Evolutionary conservation across 768 basidiomycete genomes (phyloP), one percentile per base, ranked within the genome.

Genomic region (Boletus patriciae): DNA sequence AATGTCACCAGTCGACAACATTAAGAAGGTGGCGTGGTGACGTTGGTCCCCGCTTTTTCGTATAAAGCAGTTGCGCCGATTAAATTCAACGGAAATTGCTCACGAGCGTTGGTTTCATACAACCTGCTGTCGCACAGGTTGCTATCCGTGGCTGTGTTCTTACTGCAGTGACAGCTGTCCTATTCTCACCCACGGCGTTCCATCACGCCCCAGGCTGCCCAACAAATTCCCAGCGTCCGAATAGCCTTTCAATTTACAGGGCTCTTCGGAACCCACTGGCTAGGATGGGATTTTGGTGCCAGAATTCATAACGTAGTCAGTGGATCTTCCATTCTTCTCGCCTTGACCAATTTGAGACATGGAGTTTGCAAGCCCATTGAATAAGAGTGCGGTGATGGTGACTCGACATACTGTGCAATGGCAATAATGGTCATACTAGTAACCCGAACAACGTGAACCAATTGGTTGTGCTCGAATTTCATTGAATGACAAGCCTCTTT

Each of bases 41-140:
- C 55, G 51, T 62, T 55, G 41, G 36, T 37, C 31, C 49, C 41
- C 41, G 43, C 46, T 36, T 50, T 58, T 53, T 40, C 47, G 36
- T 57, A 51, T 57, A 57, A 52, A 42, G 25, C 50, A 41, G 33
- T 61, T 61, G 56, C 67, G 64, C 62, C 65, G 65, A 61, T 58
- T 55, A 48, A 59, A 62, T 64, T 40, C 44, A 25, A 55, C 66
- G 68, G 68, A 68, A 60, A 68, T 68, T 67, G 61, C 55, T 54
- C 50, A 33, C 40, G 31, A 52, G 13, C 48, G 25, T 34, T 60
- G 54, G 59, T 49, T 68, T 58, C 59, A 45, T 55, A 31, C 55
- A 43, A 54, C 53, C 43, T 47, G 50, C 36, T 56, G 49, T 54
- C 29, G 38, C 41, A 37, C 50, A 38, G 49, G 45, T 46, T 45